Conservation (phyloP, 371 early-diverging fungal genomes). For the Massospora cicadina region DNA sequence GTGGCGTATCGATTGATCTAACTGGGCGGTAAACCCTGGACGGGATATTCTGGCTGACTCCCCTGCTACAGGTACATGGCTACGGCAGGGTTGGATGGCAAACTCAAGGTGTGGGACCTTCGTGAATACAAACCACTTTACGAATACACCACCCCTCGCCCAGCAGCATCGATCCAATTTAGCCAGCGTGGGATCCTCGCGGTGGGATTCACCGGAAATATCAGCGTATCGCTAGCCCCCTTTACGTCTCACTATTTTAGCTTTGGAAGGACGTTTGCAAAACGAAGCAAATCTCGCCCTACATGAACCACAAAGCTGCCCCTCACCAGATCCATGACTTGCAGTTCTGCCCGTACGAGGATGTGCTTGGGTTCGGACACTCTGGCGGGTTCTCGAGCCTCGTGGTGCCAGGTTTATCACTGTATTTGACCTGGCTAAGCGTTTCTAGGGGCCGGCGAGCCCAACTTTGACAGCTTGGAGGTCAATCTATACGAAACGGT, state of each 20-base stretch:
- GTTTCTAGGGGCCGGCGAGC: conserved; percentile 63
- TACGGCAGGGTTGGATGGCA: conserved; percentile 80
- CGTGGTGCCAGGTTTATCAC: conserved; percentile 64
- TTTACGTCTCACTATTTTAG: conserved; percentile 13
- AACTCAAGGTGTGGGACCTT: conserved; percentile 92
- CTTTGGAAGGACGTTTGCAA: conserved; percentile 79
- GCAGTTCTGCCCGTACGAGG: conserved; percentile 90
- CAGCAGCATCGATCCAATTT: conserved; percentile 55
- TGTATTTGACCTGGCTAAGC: not conserved
- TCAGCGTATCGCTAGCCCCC: conserved; percentile 17
- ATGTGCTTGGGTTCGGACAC: conserved; percentile 90
- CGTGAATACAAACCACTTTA: conserved; percentile 70
- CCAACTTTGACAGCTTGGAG: conserved; percentile 89
- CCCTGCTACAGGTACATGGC: conserved; percentile 50
- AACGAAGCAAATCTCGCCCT: conserved; percentile 58
- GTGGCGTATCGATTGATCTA: conserved; percentile 70
- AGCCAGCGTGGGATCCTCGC: conserved; percentile 77
- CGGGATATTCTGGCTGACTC: not conserved
- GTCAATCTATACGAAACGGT: conserved; percentile 89
- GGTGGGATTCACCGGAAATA: conserved; percentile 59
- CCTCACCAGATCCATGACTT: conserved; percentile 34
- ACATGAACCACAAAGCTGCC: conserved; percentile 67
- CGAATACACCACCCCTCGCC: conserved; percentile 54
- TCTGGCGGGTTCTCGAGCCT: conserved; percentile 61
- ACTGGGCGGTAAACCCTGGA: conserved; percentile 34